Evolutionary conservation across 306 rosid genomes (phyloP), one percentile per base, ranked within the genome.

Genomic region (Inga laurina): DNA sequence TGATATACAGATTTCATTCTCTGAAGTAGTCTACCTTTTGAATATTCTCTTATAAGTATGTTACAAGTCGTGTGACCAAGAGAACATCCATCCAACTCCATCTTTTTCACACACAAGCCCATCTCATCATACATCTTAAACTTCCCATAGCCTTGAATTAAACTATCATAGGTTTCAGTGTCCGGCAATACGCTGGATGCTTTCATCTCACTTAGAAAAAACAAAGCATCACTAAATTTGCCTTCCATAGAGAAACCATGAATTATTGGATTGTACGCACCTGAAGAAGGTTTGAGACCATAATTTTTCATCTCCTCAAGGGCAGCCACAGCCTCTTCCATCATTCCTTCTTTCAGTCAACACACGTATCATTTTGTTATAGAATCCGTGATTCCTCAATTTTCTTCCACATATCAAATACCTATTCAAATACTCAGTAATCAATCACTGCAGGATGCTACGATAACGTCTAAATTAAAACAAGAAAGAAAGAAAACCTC

Each of bases 91-190:
- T 89, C 88, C 61, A 82, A 64, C 82, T 86, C 90, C 97, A 92
- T 93, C 83, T 78, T 84, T 84, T 85, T 90, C 80, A 92, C 83
- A 68, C 93, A 92, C 87, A 43, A 68, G 69, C 82, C 89, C 69
- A 93, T 92, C 84, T 90, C 91, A 82, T 93, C 97, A 32, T 91
- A 92, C 97, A 91, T 88, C 83, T 85, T 74, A 74, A 88, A 82
- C 74, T 87, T 92, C 62, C 93, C 97, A 27, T 92, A 92, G 41
- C 93, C 92, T 88, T 89, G 86, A 68, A 92, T 86, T 22, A 93
- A 83, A 52, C 91, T 89, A 24, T 92, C 93, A 80, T 92, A 90
- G 24, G 93, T 88, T 82, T 89, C 97, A 18, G 85, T 59, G 51
- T 88, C 90, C 4, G 85, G 92, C 15, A 76, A 69, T 72, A 90